Evolutionary conservation across 78 protist genomes (phyloP).

Genomic region (Andalucia godoyi): DNA sequence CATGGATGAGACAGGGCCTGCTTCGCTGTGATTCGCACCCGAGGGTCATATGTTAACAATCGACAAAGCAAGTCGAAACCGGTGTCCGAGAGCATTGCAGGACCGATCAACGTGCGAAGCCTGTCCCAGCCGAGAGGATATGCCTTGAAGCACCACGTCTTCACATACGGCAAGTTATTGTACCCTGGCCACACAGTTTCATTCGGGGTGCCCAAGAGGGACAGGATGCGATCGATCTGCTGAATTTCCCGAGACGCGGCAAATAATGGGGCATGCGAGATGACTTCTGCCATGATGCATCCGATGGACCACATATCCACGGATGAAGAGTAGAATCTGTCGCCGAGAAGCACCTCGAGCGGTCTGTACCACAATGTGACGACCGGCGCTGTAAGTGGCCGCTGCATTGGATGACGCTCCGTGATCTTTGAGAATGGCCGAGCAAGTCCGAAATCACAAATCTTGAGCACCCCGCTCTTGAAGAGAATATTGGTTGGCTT

Average conservation of each 20-base stretch:
- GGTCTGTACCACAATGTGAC: slow-evolving; percentile 30
- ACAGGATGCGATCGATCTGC: background rate
- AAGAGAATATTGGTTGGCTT: slow-evolving; percentile 28
- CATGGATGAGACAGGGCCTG: background rate
- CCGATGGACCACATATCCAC: slow-evolving; percentile 26
- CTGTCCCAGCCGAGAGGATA: no score
- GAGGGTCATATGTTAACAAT: slow-evolving; percentile 19
- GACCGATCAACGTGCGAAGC: no score
- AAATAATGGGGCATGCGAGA: background rate
- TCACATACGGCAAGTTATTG: no score
- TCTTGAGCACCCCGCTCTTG: slow-evolving; percentile 24
- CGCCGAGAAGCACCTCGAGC: slow-evolving; percentile 36
- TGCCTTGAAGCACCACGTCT: no score
- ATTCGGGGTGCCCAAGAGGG: background rate
- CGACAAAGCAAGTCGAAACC: slow-evolving; percentile 12
- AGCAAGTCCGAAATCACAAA: slow-evolving; percentile 38
- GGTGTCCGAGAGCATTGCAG: no score
- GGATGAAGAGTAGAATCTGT: background rate
- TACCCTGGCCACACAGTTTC: background rate
- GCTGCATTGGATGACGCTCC: background rate
- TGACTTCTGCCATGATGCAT: slow-evolving; percentile 3
- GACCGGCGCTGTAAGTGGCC: background rate
- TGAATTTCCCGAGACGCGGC: background rate
- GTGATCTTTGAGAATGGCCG: no score
- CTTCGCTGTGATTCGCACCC: slow-evolving; percentile 8